Percentiles rank a stretch among this genome's conserved stretches.
phyloP scores from a whole-genome alignment of 306 rosid genomes.

The Hylodesmum podocarpum region DNA sequence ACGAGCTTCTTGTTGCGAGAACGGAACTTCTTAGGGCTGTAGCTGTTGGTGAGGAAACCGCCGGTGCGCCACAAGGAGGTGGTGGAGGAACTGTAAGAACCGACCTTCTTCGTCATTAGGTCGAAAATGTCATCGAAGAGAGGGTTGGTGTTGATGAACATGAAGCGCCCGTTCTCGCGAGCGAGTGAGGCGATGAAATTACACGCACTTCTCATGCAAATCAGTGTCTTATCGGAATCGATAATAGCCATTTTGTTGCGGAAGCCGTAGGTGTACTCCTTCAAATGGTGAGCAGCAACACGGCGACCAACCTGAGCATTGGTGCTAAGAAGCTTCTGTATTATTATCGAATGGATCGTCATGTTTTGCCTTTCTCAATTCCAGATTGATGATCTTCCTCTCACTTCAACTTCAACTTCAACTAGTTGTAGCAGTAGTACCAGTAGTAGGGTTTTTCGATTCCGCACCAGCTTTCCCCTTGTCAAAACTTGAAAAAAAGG shows the following conservation, averaged over 20 bases:
- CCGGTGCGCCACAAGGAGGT: slow-evolving; percentile 68
- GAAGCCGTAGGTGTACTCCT: slow-evolving; percentile 65
- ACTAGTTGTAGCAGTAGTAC: no score
- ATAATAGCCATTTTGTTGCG: slow-evolving; percentile 71
- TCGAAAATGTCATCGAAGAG: slow-evolving; percentile 74
- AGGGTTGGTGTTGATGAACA: slow-evolving; percentile 85
- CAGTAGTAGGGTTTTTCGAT: slow-evolving; percentile 6
- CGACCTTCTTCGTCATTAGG: slow-evolving; percentile 65
- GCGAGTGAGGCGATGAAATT: slow-evolving; percentile 69
- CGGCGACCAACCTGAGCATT: slow-evolving; percentile 73
- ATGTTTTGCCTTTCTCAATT: slow-evolving; percentile 12
- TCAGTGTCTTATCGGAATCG: slow-evolving; percentile 75
- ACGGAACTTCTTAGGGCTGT: slow-evolving; percentile 81
- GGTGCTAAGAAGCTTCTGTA: slow-evolving; percentile 77
- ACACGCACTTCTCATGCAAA: slow-evolving; percentile 75
- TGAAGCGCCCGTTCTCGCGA: slow-evolving; percentile 64
- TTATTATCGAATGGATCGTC: slow-evolving; percentile 71
- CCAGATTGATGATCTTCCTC: not conserved
- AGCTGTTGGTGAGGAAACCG: slow-evolving; percentile 74
- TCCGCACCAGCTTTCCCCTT: no score
- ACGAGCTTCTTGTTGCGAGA: slow-evolving; percentile 69
- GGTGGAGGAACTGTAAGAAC: slow-evolving; percentile 50
- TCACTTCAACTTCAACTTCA: no score
- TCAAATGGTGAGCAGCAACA: slow-evolving; percentile 63
- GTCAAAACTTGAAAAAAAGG: no score